A percentile compares a stretch with the other conserved stretches of the same genome.
Evolutionary conservation across 257 asterid genomes (phyloP).

Genomic region (Prunella vulgaris): DNA sequence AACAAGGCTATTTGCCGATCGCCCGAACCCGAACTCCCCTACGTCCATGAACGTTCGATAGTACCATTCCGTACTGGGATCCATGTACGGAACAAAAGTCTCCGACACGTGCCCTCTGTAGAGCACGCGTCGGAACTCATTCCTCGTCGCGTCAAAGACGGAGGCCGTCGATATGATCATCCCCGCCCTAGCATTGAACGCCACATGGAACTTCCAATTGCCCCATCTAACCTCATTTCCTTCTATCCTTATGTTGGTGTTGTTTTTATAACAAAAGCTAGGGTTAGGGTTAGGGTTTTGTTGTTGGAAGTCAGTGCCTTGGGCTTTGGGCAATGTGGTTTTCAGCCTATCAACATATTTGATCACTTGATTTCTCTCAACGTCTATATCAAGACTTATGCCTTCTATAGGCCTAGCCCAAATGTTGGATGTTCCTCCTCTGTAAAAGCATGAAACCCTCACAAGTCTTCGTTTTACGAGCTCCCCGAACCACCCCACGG

Average conservation of each 20-base stretch:
- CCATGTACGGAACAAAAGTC: conserved; percentile 83
- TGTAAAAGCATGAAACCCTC: conserved; percentile 52
- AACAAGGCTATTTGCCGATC: conserved; percentile 51
- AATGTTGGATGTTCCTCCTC: conserved; percentile 51
- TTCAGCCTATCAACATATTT: conserved; percentile 34
- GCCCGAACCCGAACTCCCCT: conserved; percentile 79
- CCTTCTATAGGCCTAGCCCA: conserved; percentile 78
- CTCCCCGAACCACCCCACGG: conserved; percentile 76
- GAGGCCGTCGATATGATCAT: conserved; percentile 55
- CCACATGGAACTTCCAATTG: conserved; percentile 62
- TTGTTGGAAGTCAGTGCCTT: conserved; percentile 46
- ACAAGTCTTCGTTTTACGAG: conserved; percentile 37
- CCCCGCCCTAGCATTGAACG: conserved; percentile 63
- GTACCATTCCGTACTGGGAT: conserved; percentile 63
- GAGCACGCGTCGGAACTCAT: conserved; percentile 42
- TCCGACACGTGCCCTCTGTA: conserved; percentile 72
- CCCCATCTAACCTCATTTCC: conserved; percentile 54
- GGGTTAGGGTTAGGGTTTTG: conserved; percentile 21
- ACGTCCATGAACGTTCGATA: conserved; percentile 65
- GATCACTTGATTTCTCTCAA: conserved; percentile 41
- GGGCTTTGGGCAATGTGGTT: conserved; percentile 40
- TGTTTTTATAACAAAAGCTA: conserved; percentile 24
- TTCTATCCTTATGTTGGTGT: conserved; percentile 24
- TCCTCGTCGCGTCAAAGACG: conserved; percentile 26
- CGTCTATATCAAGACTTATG: conserved; percentile 41